Conservation (phyloP, 2,329 filamentous ascomycete genomes). For the Neopestalotiopsis sp. region DNA sequence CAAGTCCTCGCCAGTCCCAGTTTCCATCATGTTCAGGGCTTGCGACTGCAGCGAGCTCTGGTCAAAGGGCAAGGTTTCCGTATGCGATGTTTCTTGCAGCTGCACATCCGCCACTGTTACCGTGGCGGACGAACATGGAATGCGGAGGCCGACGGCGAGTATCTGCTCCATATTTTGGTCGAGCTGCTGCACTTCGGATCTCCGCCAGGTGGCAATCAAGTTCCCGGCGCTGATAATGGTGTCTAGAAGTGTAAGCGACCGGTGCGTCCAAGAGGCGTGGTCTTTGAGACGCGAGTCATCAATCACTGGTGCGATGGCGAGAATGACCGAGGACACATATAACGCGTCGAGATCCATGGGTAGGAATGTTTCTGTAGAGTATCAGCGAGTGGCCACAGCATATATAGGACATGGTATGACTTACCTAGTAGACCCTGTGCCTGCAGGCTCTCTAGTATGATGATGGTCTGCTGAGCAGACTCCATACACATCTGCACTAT, state of each 20-base stretch:
- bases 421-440: conserved; percentile 17
- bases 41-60: not conserved
- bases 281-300: not conserved
- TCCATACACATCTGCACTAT: conserved; percentile 41
- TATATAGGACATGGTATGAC: not conserved
- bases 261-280: conserved; percentile 8
- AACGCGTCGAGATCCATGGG: conserved; percentile 20
- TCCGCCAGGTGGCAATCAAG: conserved; percentile 47
- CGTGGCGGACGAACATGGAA: not conserved
- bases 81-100: not conserved
- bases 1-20: not conserved
- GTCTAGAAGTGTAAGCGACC: not conserved
- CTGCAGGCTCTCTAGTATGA: conserved; percentile 40
- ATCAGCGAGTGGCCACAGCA: not conserved
- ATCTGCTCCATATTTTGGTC: conserved; percentile 40
- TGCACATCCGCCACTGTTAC: not conserved
- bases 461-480: conserved; percentile 40
- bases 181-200: conserved; percentile 51
- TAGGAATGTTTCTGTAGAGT: conserved; percentile 13
- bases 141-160: not conserved
- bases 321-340: conserved; percentile 12
- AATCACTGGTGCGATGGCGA: conserved; percentile 11
- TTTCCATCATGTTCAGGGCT: not conserved
- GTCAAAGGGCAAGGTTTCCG: not conserved
- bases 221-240: conserved; percentile 15